Conservation (phyloP, 352 stramenopile species). For the Aphanomyces stellatus region DNA sequence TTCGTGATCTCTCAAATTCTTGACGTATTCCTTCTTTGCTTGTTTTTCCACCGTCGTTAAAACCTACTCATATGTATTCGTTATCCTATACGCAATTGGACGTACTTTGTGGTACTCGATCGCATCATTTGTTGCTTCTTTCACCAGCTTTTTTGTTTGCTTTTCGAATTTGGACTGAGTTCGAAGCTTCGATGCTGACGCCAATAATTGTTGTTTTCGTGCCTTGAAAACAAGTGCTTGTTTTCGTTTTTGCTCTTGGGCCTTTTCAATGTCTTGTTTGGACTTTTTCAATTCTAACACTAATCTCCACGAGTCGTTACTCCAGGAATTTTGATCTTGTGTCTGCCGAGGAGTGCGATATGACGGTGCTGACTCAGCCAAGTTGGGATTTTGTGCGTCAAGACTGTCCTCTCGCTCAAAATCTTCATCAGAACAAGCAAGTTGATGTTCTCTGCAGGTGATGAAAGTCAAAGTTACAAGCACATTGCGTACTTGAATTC, state of each 20-base stretch:
- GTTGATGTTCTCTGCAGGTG: too few species aligned
- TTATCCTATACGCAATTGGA: too few species aligned
- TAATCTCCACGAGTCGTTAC: conserved; percentile 31
- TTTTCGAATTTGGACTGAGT: conserved; percentile 26
- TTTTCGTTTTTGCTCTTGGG: conserved; percentile 32
- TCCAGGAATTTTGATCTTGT: too few species aligned
- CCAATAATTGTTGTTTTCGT: conserved; percentile 31
- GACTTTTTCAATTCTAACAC: conserved; percentile 37
- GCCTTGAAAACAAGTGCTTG: conserved; percentile 33
- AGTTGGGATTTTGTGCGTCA: too few species aligned
- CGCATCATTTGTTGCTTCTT: conserved; percentile 40
- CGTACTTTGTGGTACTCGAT: conserved; percentile 40
- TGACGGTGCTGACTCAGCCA: too few species aligned
- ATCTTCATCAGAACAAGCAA: too few species aligned
- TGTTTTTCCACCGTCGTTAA: conserved; percentile 30
- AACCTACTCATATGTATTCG: too few species aligned
- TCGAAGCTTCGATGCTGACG: conserved; percentile 33
- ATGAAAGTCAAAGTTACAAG: too few species aligned
- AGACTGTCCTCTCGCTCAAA: too few species aligned
- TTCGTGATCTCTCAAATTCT: conserved; percentile 36
- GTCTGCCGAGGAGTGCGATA: too few species aligned
- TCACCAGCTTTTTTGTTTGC: conserved; percentile 25
- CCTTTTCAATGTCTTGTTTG: conserved; percentile 31
- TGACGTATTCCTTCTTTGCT: conserved; percentile 35
- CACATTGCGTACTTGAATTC: background rate